Evolutionary conservation across 202 grass and related monocot species (phyloP).

Genomic region (Panicum virgatum): DNA sequence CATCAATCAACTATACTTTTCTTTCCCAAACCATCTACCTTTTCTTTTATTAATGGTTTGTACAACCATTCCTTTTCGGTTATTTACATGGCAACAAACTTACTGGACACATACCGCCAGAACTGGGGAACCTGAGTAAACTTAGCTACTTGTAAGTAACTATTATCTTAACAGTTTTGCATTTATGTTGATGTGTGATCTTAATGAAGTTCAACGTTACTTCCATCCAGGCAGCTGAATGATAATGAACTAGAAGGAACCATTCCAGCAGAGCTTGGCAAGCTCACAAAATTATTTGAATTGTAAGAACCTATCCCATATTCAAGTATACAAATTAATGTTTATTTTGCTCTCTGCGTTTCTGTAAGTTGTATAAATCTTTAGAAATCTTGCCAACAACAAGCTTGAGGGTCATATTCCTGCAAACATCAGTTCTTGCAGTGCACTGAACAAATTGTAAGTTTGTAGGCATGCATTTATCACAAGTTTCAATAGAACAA

Average conservation of each 20-base stretch:
- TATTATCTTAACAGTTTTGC: constrained; percentile 12
- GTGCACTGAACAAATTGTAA: no score
- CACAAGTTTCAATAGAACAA: no score
- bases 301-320: constrained; percentile 52
- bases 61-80: constrained; percentile 34
- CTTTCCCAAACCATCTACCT: not conserved
- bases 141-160: constrained; percentile 93
- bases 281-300: constrained; percentile 96
- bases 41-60: constrained; percentile 19
- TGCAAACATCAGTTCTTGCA: no score
- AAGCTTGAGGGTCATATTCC: no score
- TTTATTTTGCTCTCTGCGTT: not conserved
- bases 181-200: not conserved
- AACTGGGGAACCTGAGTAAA: constrained; percentile 95
- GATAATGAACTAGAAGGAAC: constrained; percentile 84
- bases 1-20: not conserved
- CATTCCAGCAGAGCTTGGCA: constrained; percentile 96
- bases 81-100: constrained; percentile 96
- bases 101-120: no score
- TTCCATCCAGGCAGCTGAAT: no score
- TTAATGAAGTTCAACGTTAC: constrained; percentile 9
- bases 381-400: no score
- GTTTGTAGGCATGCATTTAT: no score
- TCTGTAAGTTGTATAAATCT: constrained; percentile 28
- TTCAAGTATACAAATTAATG: not conserved